These are phyloP conservation scores for Pouteria campechiana DNA, from an alignment of 179 eudicot genomes.

Conservation along the genomic window DNA sequence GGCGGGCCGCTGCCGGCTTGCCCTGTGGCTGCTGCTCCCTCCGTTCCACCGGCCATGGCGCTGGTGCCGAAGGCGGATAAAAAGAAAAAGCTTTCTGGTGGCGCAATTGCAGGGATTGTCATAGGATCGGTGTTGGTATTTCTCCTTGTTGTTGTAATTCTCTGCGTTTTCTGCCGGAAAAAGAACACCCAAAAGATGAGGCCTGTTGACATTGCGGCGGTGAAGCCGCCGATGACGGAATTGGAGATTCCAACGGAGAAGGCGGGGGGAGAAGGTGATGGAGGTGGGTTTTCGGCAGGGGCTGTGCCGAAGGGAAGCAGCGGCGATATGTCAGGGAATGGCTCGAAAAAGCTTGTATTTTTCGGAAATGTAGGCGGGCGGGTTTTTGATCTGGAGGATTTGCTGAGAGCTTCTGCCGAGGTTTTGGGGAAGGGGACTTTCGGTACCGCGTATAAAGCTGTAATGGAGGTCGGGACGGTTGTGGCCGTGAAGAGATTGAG, in stretches of 20 bases:
- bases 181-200: constrained; percentile 4
- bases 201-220: constrained; percentile 6
- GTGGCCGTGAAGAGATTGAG: constrained; percentile 74
- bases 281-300: constrained; percentile 1
- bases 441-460: constrained; percentile 79
- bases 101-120: constrained; percentile 61
- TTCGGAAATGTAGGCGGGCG: constrained; percentile 26
- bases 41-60: constrained; percentile 29
- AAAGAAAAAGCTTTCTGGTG: constrained; percentile 33
- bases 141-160: constrained; percentile 16
- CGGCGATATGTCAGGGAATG: constrained; percentile 5
- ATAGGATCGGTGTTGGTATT: constrained; percentile 42
- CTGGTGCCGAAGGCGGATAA: constrained; percentile 15
- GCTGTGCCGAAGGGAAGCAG: background rate
- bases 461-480: constrained; percentile 37
- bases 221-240: constrained; percentile 1
- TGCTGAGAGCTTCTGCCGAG: constrained; percentile 77
- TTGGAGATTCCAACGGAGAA: constrained; percentile 2
- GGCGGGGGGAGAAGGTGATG: background rate
- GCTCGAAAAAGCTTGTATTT: constrained; percentile 41
- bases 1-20: constrained; percentile 52
- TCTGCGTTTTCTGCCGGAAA: constrained; percentile 31
- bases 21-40: constrained; percentile 5
- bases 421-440: constrained; percentile 80
- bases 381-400: constrained; percentile 60